Percentiles rank a stretch among this genome's conserved stretches.
Conservation (phyloP, 192 early-diverging fungal species). For the Geranomyces michiganensis region DNA sequence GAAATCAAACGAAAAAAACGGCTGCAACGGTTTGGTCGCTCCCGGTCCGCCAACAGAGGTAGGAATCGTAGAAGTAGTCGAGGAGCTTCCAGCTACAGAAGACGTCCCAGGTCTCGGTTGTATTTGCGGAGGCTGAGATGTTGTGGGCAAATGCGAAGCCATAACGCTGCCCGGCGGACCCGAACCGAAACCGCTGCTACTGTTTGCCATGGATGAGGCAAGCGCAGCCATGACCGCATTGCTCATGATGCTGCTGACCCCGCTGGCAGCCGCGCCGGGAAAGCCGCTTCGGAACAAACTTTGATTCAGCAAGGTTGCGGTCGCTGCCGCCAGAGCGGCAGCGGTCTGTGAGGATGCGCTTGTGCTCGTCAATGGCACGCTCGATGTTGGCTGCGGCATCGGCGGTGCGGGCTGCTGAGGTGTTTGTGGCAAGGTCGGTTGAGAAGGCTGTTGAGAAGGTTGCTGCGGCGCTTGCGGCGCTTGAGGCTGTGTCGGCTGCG, state of each 20-base stretch:
- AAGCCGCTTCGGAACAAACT: conserved; percentile 11
- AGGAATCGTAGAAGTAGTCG: not conserved
- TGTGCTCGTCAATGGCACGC: not conserved
- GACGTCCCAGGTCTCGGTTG: not conserved
- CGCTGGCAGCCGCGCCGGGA: conserved; percentile 9
- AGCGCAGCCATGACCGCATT: conserved; percentile 7
- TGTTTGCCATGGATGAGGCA: not conserved
- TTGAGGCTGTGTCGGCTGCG: no score
- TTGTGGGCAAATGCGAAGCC: not conserved
- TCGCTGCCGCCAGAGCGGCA: conserved; percentile 1
- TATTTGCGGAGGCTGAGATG: not conserved
- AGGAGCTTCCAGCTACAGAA: not conserved
- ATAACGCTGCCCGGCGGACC: not conserved
- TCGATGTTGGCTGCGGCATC: not conserved
- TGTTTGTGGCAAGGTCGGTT: not conserved
- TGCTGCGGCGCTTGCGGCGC: no score
- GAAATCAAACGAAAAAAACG: conserved; percentile 27
- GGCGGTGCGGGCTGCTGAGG: conserved; percentile 7
- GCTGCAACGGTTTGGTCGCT: not conserved
- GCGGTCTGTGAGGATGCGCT: not conserved
- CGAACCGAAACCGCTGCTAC: not conserved
- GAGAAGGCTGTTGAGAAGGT: no score
- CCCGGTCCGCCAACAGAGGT: not conserved
- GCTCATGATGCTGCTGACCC: not conserved
- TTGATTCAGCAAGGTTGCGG: not conserved